phyloP scores from a whole-genome alignment of 176 grass and related monocot species.

The Musa acuminata region DNA sequence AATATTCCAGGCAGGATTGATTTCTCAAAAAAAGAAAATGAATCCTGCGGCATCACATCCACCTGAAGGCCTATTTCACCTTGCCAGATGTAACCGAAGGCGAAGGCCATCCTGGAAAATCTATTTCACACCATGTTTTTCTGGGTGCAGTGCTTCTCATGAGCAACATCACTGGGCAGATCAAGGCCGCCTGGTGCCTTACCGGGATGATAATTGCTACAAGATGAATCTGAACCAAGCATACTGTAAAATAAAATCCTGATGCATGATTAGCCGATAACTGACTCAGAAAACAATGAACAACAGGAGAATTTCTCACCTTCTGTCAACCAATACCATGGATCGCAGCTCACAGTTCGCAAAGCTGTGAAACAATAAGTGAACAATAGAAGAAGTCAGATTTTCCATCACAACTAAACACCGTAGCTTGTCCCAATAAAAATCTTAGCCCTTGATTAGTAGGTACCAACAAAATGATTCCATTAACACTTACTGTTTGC shows the following conservation, averaged over 20 bases:
- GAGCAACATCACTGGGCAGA: slow-evolving; percentile 34
- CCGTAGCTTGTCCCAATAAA: too few species aligned
- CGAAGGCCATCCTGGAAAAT: not conserved
- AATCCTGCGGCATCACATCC: too few species aligned
- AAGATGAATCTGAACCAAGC: slow-evolving; percentile 25
- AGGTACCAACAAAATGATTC: not conserved
- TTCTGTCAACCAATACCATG: slow-evolving; percentile 67
- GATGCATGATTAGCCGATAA: not conserved
- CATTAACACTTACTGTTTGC: slow-evolving; percentile 42
- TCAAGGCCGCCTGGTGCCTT: slow-evolving; percentile 40
- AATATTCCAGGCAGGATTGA: too few species aligned
- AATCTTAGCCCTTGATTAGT: too few species aligned
- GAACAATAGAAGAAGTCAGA: not conserved
- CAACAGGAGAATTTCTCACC: slow-evolving; percentile 18
- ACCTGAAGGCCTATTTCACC: too few species aligned
- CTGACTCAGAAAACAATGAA: not conserved
- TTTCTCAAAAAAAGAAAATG: too few species aligned
- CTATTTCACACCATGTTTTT: not conserved
- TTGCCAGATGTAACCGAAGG: too few species aligned
- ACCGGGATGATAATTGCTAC: slow-evolving; percentile 45
- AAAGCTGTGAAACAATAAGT: slow-evolving; percentile 35
- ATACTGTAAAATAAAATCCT: slow-evolving; percentile 28
- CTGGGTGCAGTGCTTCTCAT: slow-evolving; percentile 16
- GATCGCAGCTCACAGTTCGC: slow-evolving; percentile 72
- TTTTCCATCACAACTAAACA: not conserved